phyloP scores from a whole-genome alignment of 2,329 filamentous ascomycete species.

The Nannizziopsis barbatae region DNA sequence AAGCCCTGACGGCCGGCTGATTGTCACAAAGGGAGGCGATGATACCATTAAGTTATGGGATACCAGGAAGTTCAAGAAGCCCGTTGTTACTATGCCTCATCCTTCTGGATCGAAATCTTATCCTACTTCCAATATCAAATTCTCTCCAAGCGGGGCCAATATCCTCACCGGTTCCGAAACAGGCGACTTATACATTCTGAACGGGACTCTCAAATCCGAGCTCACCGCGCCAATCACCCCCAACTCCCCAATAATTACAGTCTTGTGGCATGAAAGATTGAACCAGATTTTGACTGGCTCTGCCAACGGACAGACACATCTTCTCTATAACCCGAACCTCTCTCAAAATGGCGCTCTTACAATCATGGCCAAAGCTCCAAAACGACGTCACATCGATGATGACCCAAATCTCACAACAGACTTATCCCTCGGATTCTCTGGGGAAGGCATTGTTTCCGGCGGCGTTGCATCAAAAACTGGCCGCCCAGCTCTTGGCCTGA shows the following conservation, averaged over 20 bases:
- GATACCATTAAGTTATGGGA: slow-evolving; percentile 95
- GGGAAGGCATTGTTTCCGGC: slow-evolving; percentile 66
- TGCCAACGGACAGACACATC: slow-evolving; percentile 75
- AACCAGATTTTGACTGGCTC: slow-evolving; percentile 95
- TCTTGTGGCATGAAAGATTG: slow-evolving; percentile 85
- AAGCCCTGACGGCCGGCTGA: slow-evolving; percentile 77
- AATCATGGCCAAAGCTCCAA: slow-evolving; percentile 85
- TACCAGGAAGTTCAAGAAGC: slow-evolving; percentile 84
- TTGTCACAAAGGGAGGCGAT: slow-evolving; percentile 84
- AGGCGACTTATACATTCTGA: slow-evolving; percentile 83
- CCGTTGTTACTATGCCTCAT: slow-evolving; percentile 68
- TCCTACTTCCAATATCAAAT: slow-evolving; percentile 75
- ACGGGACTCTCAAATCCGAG: slow-evolving; percentile 77
- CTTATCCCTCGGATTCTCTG: slow-evolving; percentile 66
- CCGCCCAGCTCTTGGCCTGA: slow-evolving; percentile 61
- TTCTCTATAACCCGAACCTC: slow-evolving; percentile 79
- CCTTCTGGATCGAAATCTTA: slow-evolving; percentile 73
- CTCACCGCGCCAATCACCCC: slow-evolving; percentile 82
- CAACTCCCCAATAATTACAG: slow-evolving; percentile 67
- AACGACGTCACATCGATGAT: slow-evolving; percentile 91
- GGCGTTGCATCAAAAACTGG: slow-evolving; percentile 56
- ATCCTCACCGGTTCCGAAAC: slow-evolving; percentile 81
- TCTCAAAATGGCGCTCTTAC: slow-evolving; percentile 73
- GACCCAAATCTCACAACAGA: slow-evolving; percentile 80
- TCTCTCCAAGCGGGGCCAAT: slow-evolving; percentile 70